These are phyloP conservation scores for Casaregolazyma suthepensis DNA, from an alignment of 1,139 yeast species.

Conservation along the genomic window DNA sequence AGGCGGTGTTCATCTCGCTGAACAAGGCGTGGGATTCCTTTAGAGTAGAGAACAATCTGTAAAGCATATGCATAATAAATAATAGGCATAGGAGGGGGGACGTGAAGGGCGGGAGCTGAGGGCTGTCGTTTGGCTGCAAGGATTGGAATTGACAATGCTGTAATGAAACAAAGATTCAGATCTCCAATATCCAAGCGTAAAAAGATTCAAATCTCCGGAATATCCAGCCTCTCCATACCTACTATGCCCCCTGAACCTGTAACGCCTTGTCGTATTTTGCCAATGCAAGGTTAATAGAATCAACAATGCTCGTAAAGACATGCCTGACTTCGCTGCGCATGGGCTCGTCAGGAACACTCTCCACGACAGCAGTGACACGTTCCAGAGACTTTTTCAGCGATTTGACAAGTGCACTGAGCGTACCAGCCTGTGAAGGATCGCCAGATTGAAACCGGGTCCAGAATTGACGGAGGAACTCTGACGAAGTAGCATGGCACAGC, in stretches of 20 bases:
- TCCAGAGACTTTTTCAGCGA: constrained; percentile 44
- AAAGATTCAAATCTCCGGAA: not conserved
- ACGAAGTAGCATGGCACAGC: constrained; percentile 57
- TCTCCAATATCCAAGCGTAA: no score
- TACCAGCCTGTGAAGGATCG: constrained; percentile 45
- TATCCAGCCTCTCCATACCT: no score
- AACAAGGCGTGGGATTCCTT: constrained; percentile 91
- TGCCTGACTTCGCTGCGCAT: constrained; percentile 22
- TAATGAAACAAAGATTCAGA: no score
- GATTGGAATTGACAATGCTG: no score
- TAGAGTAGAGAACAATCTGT: constrained; percentile 50
- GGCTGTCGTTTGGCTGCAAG: no score
- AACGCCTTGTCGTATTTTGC: constrained; percentile 33
- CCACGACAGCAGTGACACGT: constrained; percentile 37
- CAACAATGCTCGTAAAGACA: constrained; percentile 35
- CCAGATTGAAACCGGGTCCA: constrained; percentile 59
- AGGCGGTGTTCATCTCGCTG: constrained; percentile 73
- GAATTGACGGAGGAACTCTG: constrained; percentile 65
- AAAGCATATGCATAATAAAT: constrained; percentile 6
- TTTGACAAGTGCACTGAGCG: constrained; percentile 42
- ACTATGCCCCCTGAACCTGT: constrained; percentile 13
- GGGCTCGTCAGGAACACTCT: constrained; percentile 25
- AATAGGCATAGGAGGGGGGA: no score
- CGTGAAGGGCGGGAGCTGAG: no score
- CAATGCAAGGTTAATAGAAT: constrained; percentile 38